Evolutionary conservation across 495 filamentous ascomycete species (phyloP).

Genomic region (Penicillium coprophilum): DNA sequence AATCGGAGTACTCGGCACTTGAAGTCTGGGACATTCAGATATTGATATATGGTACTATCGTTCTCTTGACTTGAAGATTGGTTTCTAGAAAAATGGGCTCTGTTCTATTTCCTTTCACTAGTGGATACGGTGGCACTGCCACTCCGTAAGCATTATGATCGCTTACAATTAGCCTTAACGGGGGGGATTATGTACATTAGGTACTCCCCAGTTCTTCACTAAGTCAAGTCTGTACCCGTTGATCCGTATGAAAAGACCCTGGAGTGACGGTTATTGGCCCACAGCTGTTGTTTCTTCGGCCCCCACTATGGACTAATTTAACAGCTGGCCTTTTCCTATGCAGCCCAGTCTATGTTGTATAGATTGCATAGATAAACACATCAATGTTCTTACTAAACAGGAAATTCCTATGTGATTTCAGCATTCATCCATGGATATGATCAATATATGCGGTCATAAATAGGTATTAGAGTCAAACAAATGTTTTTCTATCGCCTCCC

Average conservation of each 20-base stretch:
- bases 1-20: constrained; percentile 17
- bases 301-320: constrained; percentile 1
- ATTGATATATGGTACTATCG: neutral
- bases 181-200: neutral
- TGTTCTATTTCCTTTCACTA: neutral
- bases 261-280: constrained; percentile 7
- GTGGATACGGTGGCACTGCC: constrained; percentile 2
- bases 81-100: neutral
- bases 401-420: neutral
- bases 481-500: neutral
- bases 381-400: neutral
- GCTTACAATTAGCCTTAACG: neutral
- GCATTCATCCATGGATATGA: too few relatives aligned
- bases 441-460: too few relatives aligned
- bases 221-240: neutral
- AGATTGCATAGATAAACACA: neutral
- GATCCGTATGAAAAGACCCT: constrained; percentile 5
- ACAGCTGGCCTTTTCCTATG: constrained; percentile 1
- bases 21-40: neutral
- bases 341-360: too few relatives aligned
- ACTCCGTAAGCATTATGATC: constrained; percentile 3
- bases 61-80: neutral
- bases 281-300: neutral
- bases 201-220: constrained; percentile 5
- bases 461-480: too few relatives aligned